These are phyloP conservation scores for Flaveria sonorensis DNA, from an alignment of 129 eudicot species.

Conservation along the genomic window DNA sequence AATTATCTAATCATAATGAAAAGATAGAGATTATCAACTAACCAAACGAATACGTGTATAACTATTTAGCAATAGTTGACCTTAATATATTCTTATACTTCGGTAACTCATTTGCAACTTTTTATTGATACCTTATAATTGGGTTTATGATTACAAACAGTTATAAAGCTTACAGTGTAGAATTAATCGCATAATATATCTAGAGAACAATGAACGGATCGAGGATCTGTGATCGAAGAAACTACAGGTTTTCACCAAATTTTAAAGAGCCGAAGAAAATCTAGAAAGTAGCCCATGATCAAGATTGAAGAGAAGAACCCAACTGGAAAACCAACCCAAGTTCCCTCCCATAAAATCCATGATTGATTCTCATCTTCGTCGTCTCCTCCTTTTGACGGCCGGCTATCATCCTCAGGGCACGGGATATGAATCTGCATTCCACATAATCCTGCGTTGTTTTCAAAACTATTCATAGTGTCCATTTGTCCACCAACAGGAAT, in stretches of 20 bases:
- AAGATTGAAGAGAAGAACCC: slow-evolving; percentile 39
- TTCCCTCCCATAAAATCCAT: slow-evolving; percentile 47
- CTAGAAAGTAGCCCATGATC: slow-evolving; percentile 29
- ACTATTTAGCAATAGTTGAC: no score
- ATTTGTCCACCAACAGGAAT: slow-evolving; percentile 52
- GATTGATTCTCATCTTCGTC: slow-evolving; percentile 24
- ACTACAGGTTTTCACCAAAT: neutral
- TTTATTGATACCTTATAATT: no score
- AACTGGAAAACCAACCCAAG: slow-evolving; percentile 46
- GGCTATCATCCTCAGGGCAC: slow-evolving; percentile 38
- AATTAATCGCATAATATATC: neutral
- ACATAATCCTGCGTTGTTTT: slow-evolving; percentile 52
- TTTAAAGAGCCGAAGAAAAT: slow-evolving; percentile 24
- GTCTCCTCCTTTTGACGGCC: slow-evolving; percentile 1
- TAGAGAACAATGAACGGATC: neutral
- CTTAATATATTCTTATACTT: no score
- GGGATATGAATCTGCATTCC: slow-evolving; percentile 45
- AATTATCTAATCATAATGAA: neutral
- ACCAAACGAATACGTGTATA: no score
- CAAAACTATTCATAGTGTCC: slow-evolving; percentile 45
- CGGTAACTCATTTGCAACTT: no score
- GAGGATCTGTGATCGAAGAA: neutral
- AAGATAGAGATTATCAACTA: neutral
- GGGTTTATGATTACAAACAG: no score
- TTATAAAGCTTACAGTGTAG: no score